Base-by-base conservation (phyloP, 2,329 filamentous ascomycete species). In the Pyrenochaeta sp. region DNA sequence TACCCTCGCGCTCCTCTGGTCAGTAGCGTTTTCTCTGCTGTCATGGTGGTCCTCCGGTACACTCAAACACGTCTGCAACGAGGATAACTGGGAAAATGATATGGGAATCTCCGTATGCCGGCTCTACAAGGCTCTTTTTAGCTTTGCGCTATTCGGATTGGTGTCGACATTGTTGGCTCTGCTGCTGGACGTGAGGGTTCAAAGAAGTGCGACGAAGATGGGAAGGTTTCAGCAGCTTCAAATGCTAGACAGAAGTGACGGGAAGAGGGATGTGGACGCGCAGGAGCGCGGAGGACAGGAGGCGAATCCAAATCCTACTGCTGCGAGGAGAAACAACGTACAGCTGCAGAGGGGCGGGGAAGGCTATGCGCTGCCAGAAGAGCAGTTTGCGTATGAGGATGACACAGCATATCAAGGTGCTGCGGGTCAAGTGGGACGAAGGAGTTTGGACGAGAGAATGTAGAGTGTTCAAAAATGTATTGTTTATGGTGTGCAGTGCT, bases 51-150 rank as follows among this genome's bases (percentile, higher is more conserved):
- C 83, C 67, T 80, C 80, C 40, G 76, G 79, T 49, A 87, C 86
- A 0, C 74, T 88, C 52, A 70, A 77, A 7, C 81, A 85, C 56
- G 77, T 79, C 57, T 88, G 85, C 76, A 80, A 77, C 44, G 66
- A 73, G 2, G 67, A 74, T 22, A 81, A 81, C 69, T 88, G 86
- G 86, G 80, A 80, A n/a, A 82, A 81, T 34, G 78, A 81, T 1
- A 79, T 80, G 2, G 86, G 85, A 2, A 81, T 87, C 53, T 80
- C 81, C 72, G 80, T 88, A 46, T 88, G 86, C 68, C 75, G 83
- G 52, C 77, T 81, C 55, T 88, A 87, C 80, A 88, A 88, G 73
- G 81, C 83, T 10, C 75, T 88, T n/a, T 88, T 86, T 73, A 76
- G 81, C 32, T 88, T 88, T 69, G 79, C 81, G 4, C 66, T 85